phyloP scores from a whole-genome alignment of 2,329 filamentous ascomycete species.

The Aspergillus hiratsukae region DNA sequence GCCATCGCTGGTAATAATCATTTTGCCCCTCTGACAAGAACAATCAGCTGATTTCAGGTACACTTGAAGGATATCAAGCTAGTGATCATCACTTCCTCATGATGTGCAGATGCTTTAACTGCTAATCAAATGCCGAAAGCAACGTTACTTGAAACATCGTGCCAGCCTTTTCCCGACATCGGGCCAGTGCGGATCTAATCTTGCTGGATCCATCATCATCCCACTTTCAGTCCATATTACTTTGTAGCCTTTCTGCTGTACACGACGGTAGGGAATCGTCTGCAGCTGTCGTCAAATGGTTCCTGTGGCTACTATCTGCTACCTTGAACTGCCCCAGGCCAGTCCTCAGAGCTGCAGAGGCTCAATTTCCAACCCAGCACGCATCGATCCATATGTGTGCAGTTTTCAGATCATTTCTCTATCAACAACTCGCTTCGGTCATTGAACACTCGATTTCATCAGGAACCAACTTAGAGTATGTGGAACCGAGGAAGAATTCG shows the following conservation, averaged over 20 bases:
- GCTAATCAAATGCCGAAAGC: not conserved
- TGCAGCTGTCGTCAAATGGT: not conserved
- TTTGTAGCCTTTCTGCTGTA: not conserved
- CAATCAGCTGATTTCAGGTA: not conserved
- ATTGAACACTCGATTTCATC: not conserved
- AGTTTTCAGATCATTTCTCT: not conserved
- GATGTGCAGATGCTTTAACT: no score
- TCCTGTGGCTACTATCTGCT: no score
- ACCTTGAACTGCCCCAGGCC: no score
- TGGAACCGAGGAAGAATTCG: slow-evolving; percentile 13
- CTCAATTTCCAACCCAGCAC: not conserved
- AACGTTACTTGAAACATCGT: not conserved
- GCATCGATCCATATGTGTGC: not conserved
- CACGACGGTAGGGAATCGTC: not conserved
- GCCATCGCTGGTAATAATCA: not conserved
- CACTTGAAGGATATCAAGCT: not conserved
- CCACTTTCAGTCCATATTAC: slow-evolving; percentile 6
- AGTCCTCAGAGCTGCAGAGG: not conserved
- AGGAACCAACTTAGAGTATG: not conserved
- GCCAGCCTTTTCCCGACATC: slow-evolving; percentile 16
- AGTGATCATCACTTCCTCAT: no score
- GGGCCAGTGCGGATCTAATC: slow-evolving; percentile 21
- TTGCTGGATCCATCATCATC: slow-evolving; percentile 8
- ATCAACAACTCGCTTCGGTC: no score
- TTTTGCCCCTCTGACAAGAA: not conserved